These are phyloP conservation scores for Scalesia atractyloides DNA, from an alignment of 129 eudicot species.

Conservation along the genomic window DNA sequence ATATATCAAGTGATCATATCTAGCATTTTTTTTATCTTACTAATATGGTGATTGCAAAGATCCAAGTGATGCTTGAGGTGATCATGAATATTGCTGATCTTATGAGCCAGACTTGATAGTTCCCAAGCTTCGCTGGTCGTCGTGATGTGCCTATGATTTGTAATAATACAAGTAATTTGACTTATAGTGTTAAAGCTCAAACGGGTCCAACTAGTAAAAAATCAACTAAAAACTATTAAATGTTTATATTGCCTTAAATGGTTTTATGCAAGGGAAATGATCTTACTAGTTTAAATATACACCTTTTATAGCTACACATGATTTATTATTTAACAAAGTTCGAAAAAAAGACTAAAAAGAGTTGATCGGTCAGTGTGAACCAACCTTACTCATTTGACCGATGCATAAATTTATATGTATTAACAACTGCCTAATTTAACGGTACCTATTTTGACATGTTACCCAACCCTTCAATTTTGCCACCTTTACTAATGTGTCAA, in stretches of 20 bases:
- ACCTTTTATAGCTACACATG: not conserved
- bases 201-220: not conserved
- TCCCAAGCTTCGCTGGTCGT: constrained; percentile 79
- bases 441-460: not conserved
- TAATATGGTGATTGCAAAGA: constrained; percentile 60
- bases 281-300: not conserved
- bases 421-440: not conserved
- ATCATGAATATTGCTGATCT: constrained; percentile 58
- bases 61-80: constrained; percentile 53
- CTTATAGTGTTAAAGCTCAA: not conserved
- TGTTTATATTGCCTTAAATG: not conserved
- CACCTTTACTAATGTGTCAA: not conserved
- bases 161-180: not conserved
- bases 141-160: constrained; percentile 47
- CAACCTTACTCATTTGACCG: not conserved
- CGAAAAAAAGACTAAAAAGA: not conserved
- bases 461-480: not conserved
- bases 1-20: not conserved
- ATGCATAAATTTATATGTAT: not conserved
- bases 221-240: not conserved
- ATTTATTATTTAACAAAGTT: not conserved
- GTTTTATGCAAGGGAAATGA: not conserved
- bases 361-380: not conserved
- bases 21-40: constrained; percentile 34
- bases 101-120: constrained; percentile 72